phyloP scores from a whole-genome alignment of 257 asterid genomes.

The Nicotiana benthamiana region DNA sequence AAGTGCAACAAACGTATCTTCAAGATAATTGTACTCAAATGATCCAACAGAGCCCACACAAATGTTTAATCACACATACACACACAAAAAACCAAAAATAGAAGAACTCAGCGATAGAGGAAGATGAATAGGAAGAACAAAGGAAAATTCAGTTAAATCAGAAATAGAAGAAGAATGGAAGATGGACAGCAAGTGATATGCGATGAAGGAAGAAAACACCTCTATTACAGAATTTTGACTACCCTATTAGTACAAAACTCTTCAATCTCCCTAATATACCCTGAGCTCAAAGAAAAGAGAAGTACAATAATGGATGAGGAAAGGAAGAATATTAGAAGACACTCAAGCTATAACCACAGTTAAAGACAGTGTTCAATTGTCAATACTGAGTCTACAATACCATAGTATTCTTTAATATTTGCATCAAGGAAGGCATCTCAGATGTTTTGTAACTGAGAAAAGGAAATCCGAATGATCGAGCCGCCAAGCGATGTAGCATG shows the following conservation, averaged over 20 bases:
- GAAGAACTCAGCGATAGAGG: too few relatives aligned
- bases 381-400: background rate
- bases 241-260: background rate
- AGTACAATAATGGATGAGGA: background rate
- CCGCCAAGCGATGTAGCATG: conserved; percentile 89
- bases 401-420: background rate
- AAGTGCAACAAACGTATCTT: too few relatives aligned
- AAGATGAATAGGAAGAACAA: too few relatives aligned
- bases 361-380: background rate
- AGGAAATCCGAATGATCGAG: conserved; percentile 78
- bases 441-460: conserved; percentile 87
- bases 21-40: too few relatives aligned
- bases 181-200: too few relatives aligned
- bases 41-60: too few relatives aligned
- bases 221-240: background rate
- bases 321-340: background rate
- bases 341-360: background rate
- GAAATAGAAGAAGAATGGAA: too few relatives aligned
- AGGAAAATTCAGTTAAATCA: too few relatives aligned
- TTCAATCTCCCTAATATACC: background rate
- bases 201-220: background rate
- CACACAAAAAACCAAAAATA: too few relatives aligned
- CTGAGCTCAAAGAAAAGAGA: background rate
- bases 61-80: too few relatives aligned
- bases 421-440: conserved; percentile 25